These are phyloP conservation scores for Phytophthora multivora DNA, from an alignment of 352 stramenopile genomes.

Conservation along the genomic window DNA sequence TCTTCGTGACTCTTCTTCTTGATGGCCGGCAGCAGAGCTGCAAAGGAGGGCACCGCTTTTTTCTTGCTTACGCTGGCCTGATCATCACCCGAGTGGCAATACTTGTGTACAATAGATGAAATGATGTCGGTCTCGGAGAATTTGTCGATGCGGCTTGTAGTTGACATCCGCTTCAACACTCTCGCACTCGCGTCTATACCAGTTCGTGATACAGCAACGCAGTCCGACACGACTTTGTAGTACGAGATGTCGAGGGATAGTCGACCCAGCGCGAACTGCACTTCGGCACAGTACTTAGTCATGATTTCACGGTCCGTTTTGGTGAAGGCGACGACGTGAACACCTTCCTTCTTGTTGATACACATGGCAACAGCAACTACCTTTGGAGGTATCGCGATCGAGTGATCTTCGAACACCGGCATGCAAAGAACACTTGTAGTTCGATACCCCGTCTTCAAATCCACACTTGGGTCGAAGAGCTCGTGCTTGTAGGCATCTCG, in stretches of 20 bases:
- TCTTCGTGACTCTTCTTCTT: slow-evolving; percentile 60
- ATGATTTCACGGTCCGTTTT: slow-evolving; percentile 59
- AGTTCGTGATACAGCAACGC: slow-evolving; percentile 29
- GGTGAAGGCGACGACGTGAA: slow-evolving; percentile 75
- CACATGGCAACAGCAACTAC: slow-evolving; percentile 82
- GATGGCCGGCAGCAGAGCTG: slow-evolving; percentile 29
- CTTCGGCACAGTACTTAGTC: slow-evolving; percentile 63
- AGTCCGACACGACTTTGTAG: slow-evolving; percentile 73
- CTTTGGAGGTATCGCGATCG: slow-evolving; percentile 44
- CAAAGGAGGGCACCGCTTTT: slow-evolving; percentile 20
- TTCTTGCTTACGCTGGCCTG: slow-evolving; percentile 12
- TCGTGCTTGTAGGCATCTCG: slow-evolving; percentile 78
- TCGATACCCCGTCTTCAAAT: slow-evolving; percentile 75
- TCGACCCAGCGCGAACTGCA: slow-evolving; percentile 68
- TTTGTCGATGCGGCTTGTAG: slow-evolving; percentile 27
- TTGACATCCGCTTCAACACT: slow-evolving; percentile 26
- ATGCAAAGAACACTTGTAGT: slow-evolving; percentile 78
- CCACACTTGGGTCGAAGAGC: slow-evolving; percentile 69
- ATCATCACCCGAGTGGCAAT: slow-evolving; percentile 37
- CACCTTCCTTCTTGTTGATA: slow-evolving; percentile 90
- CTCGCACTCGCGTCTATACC: slow-evolving; percentile 1
- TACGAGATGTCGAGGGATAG: slow-evolving; percentile 81
- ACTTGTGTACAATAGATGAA: slow-evolving; percentile 65
- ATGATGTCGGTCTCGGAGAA: slow-evolving; percentile 64
- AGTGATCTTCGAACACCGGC: slow-evolving; percentile 76